Conservation (phyloP, 1,139 yeast genomes). For the Candida pseudocylindracea region DNA sequence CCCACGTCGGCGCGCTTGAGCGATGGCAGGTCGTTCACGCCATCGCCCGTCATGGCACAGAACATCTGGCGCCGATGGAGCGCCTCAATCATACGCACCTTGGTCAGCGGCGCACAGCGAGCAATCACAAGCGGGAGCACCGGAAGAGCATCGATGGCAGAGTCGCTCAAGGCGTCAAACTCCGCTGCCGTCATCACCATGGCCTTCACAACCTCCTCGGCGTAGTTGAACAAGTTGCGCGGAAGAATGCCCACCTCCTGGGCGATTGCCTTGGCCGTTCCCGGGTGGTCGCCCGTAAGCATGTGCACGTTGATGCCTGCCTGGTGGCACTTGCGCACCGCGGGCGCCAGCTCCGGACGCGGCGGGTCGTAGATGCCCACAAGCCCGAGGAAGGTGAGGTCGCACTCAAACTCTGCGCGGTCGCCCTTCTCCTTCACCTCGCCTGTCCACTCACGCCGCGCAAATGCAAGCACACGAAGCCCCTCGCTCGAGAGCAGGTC, state of each 20-base stretch:
- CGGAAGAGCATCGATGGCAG: conserved; percentile 43
- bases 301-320: conserved; percentile 72
- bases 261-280: conserved; percentile 67
- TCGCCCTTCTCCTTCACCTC: conserved; percentile 4
- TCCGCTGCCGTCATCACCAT: conserved; percentile 66
- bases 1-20: conserved; percentile 69
- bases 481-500: conserved; percentile 44
- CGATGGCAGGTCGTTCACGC: conserved; percentile 71
- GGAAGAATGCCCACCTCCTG: conserved; percentile 76
- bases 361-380: conserved; percentile 78
- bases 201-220: conserved; percentile 32
- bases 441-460: conserved; percentile 10
- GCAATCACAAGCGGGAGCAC: conserved; percentile 64
- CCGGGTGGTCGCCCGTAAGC: conserved; percentile 76
- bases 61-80: conserved; percentile 48
- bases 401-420: conserved; percentile 30
- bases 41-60: conserved; percentile 80
- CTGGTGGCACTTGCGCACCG: conserved; percentile 44
- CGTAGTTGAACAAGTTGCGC: conserved; percentile 36
- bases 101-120: conserved; percentile 71
- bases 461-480: conserved; percentile 54
- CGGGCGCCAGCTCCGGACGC: conserved; percentile 43
- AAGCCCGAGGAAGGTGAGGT: conserved; percentile 39
- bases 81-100: conserved; percentile 69
- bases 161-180: conserved; percentile 42